A percentile compares a stretch with the other conserved stretches of the same genome.
Evolutionary conservation across 2,329 filamentous ascomycete species (phyloP).

Genomic region (Ophiocordyceps sinensis): DNA sequence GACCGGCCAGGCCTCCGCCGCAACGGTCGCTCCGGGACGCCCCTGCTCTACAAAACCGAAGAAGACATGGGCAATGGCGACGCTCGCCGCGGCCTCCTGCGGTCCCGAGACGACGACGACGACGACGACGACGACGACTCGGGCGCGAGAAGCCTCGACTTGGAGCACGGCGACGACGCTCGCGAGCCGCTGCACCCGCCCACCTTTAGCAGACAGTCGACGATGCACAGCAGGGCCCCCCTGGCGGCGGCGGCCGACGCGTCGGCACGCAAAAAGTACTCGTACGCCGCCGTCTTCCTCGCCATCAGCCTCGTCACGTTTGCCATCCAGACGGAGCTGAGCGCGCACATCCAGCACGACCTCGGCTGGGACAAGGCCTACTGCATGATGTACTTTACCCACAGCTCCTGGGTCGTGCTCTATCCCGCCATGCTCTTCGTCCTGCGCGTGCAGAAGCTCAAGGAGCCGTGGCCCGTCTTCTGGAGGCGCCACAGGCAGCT

Average conservation of each 20-base stretch:
- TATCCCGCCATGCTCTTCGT: conserved; percentile 78
- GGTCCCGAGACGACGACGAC: conserved; percentile 3
- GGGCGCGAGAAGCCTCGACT: conserved; percentile 3
- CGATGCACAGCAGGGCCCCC: conserved; percentile 68
- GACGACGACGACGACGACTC: conserved; percentile 10
- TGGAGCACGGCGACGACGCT: conserved; percentile 10
- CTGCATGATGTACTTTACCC: conserved; percentile 97
- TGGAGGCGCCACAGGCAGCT: conserved; percentile 52
- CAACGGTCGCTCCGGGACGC: conserved; percentile 6
- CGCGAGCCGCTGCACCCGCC: conserved; percentile 5
- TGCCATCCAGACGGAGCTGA: conserved; percentile 88
- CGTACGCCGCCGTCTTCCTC: conserved; percentile 74
- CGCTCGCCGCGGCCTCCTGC: conserved; percentile 7
- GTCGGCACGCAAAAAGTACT: conserved; percentile 64
- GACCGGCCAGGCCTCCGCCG: conserved; percentile 4
- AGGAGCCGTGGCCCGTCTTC: conserved; percentile 69
- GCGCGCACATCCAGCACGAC: conserved; percentile 85
- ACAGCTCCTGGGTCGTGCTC: conserved; percentile 81
- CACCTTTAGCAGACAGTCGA: conserved; percentile 33
- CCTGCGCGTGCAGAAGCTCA: conserved; percentile 64
- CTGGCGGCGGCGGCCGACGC: conserved; percentile 24
- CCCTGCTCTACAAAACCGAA: conserved; percentile 8
- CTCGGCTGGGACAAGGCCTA: conserved; percentile 97
- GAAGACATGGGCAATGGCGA: conserved; percentile 9
- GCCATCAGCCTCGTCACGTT: conserved; percentile 74